Base-by-base conservation (phyloP, 176 grass and related monocot genomes). In the Juncus effusus region DNA sequence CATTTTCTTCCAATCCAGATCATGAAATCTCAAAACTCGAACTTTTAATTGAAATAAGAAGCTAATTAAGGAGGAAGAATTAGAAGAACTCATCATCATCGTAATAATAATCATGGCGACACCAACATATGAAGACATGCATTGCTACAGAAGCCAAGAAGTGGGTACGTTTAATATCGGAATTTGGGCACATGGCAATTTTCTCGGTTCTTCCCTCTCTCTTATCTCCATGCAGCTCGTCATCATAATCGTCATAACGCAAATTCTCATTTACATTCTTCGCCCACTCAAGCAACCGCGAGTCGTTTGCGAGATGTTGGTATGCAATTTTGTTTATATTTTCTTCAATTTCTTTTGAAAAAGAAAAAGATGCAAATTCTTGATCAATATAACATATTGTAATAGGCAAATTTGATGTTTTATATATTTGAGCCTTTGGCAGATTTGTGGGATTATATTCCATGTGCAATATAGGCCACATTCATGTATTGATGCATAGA, bases 151-250 rank as follows among this genome's bases (percentile, higher is more conserved):
- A 60, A 59, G 12, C 13, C 54, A 72, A 45, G 69, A 72, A 41
- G 38, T 42, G n/a, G 58, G 38, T 56, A 47, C 69, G 19, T 72
- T 72, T 38, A 72, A 72, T 59, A 52, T 72, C 0, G 69, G 69
- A 3, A 59, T 72, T 36, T 72, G 69, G 69, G 69, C 55, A 58
- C 70, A 63, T 45, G 67, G 72, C 42, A 89, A 74, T 61, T 85
- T 79, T n/a, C 74, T 95, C 9, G 16, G 65, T 0, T 82, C 83
- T 39, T 81, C 90, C 56, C 64, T 95, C 59, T 70, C 86, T 5
- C 90, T 95, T 52, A 59, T 95, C 14, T 84, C 79, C 62, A 72
- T 89, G 54, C 90, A 95, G 74, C 82, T 95, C 60, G 65, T 95
- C 36, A 80, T 95, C 79, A 87, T 86, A 63, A 78, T 95, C 59